These are phyloP conservation scores for Schoenoplectus triqueter DNA, from an alignment of 202 grass and related monocot genomes.

Conservation along the genomic window DNA sequence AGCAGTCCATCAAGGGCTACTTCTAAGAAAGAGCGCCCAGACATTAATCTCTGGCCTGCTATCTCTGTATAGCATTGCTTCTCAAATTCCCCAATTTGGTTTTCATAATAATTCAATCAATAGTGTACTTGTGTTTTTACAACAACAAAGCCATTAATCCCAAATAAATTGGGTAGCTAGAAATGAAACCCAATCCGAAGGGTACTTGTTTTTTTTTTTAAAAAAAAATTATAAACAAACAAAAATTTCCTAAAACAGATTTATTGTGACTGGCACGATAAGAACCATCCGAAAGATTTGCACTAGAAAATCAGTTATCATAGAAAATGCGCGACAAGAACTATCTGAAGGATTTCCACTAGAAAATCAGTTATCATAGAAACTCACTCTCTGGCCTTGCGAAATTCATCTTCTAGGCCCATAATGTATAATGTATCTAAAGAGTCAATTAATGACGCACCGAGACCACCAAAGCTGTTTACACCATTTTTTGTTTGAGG, in stretches of 20 bases:
- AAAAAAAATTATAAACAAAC: background rate
- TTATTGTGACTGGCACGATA: background rate
- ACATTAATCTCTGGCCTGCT: background rate
- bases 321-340: slow-evolving; percentile 29
- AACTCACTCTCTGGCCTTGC: slow-evolving; percentile 95
- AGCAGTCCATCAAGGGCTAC: background rate
- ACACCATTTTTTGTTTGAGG: slow-evolving; percentile 87
- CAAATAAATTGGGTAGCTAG: no score
- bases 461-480: slow-evolving; percentile 97
- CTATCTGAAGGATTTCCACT: slow-evolving; percentile 8
- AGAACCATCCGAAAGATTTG: no score
- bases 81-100: background rate
- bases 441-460: slow-evolving; percentile 91
- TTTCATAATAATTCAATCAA: slow-evolving; percentile 8
- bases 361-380: slow-evolving; percentile 39
- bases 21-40: background rate
- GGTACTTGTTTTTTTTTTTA: background rate
- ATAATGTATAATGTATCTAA: slow-evolving; percentile 98
- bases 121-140: background rate
- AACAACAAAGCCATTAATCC: no score
- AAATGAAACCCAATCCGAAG: background rate
- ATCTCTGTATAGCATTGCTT: background rate
- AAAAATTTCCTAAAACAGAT: background rate
- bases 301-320: slow-evolving; percentile 38
- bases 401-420: slow-evolving; percentile 96